Base-by-base conservation (phyloP, 148 eudicot species). In the Rhododendron simsii region DNA sequence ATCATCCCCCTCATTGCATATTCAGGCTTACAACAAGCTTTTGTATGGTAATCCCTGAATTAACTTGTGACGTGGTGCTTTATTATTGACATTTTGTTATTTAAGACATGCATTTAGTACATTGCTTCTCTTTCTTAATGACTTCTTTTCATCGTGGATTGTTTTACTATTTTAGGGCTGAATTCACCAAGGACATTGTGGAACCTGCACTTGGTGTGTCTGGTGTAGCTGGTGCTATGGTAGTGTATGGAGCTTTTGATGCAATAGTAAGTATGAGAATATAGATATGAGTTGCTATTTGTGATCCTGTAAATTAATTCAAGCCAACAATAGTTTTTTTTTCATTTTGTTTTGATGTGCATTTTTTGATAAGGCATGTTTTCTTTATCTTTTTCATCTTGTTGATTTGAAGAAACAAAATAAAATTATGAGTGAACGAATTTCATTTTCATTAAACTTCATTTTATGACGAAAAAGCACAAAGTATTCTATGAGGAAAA, bases 1-100 rank as follows among this genome's bases (percentile, higher is more conserved):
- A 90, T 93, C 83, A 91, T 97, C 84, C 99, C 99, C 41, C 95
- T 97, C 75, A 92, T 97, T 88, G 98, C 96, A 61, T 97, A 95
- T 90, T 97, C 99, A 44, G 99, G 99, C 89, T 89, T 97, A 85
- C 99, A 97, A 87, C 99, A 97, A 89, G 98, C 98, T 89, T 97
- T 95, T 94, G 98, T 97, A 23, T 95, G 98, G 99, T 97, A 91
- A 94, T 73, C 37, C 65, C 41, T 81, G 65, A 26, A 78, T 81
- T 12, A 67, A 37, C 20, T 81, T 79, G 59, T 78, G 47, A 2
- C 74, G 7, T 33, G 39, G 78, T 30, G 35, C 44, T 33, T 47
- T 85, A 1, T 84, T 53, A 45, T 9, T 16, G 7, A 63, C 50
- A 33, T 11, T 83, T 83, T 13, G 21, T 28, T 20, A 51, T 78